These are phyloP conservation scores for Thelephora ganbajun DNA, from an alignment of 768 basidiomycete genomes.

Conservation along the genomic window DNA sequence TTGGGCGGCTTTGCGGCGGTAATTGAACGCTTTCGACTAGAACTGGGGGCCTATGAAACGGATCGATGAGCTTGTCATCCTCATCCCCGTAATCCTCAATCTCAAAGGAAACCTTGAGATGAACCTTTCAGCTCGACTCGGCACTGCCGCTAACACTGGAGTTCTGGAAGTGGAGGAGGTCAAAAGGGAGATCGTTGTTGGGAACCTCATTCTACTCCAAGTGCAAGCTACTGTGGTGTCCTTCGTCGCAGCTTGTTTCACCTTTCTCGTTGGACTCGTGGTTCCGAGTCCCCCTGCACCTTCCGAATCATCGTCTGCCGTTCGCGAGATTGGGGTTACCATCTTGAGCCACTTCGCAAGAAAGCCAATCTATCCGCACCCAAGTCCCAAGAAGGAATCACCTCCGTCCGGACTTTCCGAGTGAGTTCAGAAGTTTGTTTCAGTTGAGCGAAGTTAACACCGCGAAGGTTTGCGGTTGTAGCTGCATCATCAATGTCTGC, in stretches of 20 bases:
- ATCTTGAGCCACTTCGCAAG: not conserved
- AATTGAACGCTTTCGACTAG: constrained; percentile 21
- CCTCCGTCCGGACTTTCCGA: constrained; percentile 20
- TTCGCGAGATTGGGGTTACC: not conserved
- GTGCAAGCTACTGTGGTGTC: constrained; percentile 89
- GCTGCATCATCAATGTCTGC: constrained; percentile 70
- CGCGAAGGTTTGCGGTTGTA: constrained; percentile 57
- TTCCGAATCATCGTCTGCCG: constrained; percentile 4
- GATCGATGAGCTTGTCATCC: constrained; percentile 92
- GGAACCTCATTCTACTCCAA: constrained; percentile 79
- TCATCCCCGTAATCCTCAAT: constrained; percentile 87
- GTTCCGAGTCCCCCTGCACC: constrained; percentile 25
- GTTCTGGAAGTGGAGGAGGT: constrained; percentile 62
- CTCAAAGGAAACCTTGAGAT: constrained; percentile 98
- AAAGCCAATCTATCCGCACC: not conserved
- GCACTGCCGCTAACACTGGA: constrained; percentile 89
- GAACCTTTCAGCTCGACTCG: constrained; percentile 93
- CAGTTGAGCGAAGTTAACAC: constrained; percentile 4
- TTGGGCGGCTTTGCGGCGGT: constrained; percentile 10
- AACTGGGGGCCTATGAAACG: constrained; percentile 81
- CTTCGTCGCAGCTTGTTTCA: constrained; percentile 67
- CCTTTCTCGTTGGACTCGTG: constrained; percentile 56
- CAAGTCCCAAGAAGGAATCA: not conserved
- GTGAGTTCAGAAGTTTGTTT: constrained; percentile 17
- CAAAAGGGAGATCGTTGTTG: constrained; percentile 54